Evolutionary conservation across 192 early-diverging fungal species (phyloP).

Genomic region (Gonapodya sp.): DNA sequence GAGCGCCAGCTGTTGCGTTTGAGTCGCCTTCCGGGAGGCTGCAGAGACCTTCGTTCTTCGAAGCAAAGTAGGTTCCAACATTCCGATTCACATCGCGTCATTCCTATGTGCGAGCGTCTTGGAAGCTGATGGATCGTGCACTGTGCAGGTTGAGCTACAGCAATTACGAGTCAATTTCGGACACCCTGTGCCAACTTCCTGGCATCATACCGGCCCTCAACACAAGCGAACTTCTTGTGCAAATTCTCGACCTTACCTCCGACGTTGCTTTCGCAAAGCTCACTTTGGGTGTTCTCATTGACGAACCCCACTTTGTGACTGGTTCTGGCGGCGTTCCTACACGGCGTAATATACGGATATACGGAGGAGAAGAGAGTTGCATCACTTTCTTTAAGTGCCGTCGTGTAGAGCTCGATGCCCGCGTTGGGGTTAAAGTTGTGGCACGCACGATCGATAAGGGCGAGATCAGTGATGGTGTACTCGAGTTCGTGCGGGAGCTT

Average conservation of each 20-base stretch:
- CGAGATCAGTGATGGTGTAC: neutral
- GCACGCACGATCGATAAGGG: neutral
- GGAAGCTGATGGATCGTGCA: too few species aligned
- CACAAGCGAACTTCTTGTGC: neutral
- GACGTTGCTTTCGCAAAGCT: neutral
- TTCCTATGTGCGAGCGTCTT: too few species aligned
- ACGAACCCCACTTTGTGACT: too few species aligned
- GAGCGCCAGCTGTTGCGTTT: neutral
- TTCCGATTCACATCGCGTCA: neutral
- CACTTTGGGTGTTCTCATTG: neutral
- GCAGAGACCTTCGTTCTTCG: neutral
- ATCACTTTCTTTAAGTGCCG: neutral
- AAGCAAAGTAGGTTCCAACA: neutral
- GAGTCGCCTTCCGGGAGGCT: neutral
- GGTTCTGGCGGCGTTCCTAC: neutral
- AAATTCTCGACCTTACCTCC: neutral
- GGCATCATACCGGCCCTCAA: neutral
- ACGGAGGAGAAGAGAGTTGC: neutral
- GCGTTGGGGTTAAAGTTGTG: neutral
- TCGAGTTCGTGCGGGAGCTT: neutral
- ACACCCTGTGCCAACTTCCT: neutral
- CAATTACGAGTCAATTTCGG: neutral
- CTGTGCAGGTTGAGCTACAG: neutral
- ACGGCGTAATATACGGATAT: neutral
- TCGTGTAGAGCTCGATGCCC: neutral